Conservation (phyloP, 805 yeast genomes). For the Lachancea thermotolerans region DNA sequence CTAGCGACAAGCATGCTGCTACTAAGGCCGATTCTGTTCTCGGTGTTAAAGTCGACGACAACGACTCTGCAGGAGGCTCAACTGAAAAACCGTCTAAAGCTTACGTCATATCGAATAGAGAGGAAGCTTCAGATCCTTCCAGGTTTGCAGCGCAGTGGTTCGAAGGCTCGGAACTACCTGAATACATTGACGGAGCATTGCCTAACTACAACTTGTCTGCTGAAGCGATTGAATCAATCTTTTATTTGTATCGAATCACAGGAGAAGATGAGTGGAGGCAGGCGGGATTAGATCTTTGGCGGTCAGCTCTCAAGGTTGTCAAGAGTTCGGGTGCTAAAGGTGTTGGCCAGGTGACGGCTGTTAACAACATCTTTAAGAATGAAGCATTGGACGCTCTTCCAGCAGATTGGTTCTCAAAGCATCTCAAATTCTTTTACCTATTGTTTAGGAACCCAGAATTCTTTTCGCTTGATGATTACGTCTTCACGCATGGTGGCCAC, state of each 20-base stretch:
- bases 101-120: not conserved
- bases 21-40: not conserved
- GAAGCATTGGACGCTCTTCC: slow-evolving; percentile 4
- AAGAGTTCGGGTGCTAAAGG: slow-evolving; percentile 35
- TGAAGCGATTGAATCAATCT: slow-evolving; percentile 55
- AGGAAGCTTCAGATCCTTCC: not conserved
- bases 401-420: slow-evolving; percentile 49
- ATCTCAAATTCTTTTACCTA: slow-evolving; percentile 49
- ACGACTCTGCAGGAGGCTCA: not conserved
- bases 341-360: slow-evolving; percentile 35
- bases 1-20: not conserved
- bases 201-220: slow-evolving; percentile 47
- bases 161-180: slow-evolving; percentile 18
- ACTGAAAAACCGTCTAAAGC: slow-evolving; percentile 1
- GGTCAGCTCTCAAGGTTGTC: slow-evolving; percentile 31
- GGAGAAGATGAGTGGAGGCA: slow-evolving; percentile 53
- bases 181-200: slow-evolving; percentile 30
- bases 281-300: slow-evolving; percentile 45
- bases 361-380: slow-evolving; percentile 15
- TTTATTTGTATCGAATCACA: slow-evolving; percentile 52
- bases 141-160: not conserved
- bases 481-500: slow-evolving; percentile 59
- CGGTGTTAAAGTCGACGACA: slow-evolving; percentile 2
- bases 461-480: slow-evolving; percentile 45
- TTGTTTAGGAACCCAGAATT: slow-evolving; percentile 39